phyloP scores from a whole-genome alignment of 306 rosid genomes.

The Cicer chorassanicum region DNA sequence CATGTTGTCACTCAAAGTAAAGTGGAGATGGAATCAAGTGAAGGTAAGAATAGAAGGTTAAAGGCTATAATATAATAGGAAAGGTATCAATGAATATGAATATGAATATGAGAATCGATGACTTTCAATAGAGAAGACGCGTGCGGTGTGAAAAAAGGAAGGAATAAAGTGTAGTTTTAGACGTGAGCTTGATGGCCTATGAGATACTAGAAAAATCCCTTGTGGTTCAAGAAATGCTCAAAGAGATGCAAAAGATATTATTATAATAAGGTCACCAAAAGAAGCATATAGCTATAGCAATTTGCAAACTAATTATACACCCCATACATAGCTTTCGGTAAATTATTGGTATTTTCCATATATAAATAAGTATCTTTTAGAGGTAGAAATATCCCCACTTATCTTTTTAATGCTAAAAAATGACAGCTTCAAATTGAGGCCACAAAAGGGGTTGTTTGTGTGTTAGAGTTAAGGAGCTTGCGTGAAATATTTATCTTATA shows the following conservation, averaged over 20 bases:
- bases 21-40: conserved; percentile 52
- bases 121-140: conserved; percentile 54
- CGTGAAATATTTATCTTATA: background rate
- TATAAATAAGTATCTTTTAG: conserved; percentile 28
- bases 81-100: background rate
- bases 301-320: conserved; percentile 45
- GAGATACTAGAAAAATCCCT: conserved; percentile 56
- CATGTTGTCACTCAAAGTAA: conserved; percentile 37
- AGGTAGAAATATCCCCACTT: conserved; percentile 43
- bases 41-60: conserved; percentile 52
- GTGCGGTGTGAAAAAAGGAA: conserved; percentile 67
- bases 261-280: conserved; percentile 36
- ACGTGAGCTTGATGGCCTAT: conserved; percentile 46
- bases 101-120: conserved; percentile 38
- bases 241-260: conserved; percentile 8
- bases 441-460: conserved; percentile 5
- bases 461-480: background rate
- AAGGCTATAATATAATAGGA: conserved; percentile 33
- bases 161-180: conserved; percentile 67
- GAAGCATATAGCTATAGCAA: conserved; percentile 45
- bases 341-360: conserved; percentile 36
- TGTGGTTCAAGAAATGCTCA: conserved; percentile 64
- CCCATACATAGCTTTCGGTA: conserved; percentile 45
- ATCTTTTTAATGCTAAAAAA: conserved; percentile 26
- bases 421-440: conserved; percentile 37